Conservation (phyloP, 2,329 filamentous ascomycete genomes). For the Pseudocercospora pini-densiflorae region DNA sequence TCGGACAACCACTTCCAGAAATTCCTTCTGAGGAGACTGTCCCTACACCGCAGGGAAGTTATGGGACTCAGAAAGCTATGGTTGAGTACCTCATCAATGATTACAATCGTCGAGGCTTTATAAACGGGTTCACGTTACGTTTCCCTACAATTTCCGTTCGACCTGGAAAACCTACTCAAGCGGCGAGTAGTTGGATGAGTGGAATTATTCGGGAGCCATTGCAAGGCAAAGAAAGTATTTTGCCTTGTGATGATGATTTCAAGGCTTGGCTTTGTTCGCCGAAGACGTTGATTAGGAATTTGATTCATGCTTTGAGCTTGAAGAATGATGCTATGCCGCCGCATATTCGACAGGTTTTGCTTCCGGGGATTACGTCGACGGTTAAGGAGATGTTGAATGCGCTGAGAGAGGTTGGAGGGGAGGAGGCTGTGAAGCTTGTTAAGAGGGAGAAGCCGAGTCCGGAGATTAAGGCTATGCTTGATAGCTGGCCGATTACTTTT, state of each 20-base stretch:
- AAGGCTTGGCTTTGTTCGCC: slow-evolving; percentile 64
- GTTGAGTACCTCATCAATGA: slow-evolving; percentile 57
- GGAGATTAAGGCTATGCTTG: slow-evolving; percentile 57
- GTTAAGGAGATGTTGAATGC: slow-evolving; percentile 63
- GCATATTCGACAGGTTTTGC: slow-evolving; percentile 57
- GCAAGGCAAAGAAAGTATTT: slow-evolving; percentile 51
- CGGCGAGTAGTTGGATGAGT: slow-evolving; percentile 57
- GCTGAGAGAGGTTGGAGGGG: slow-evolving; percentile 59
- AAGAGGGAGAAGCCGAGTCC: slow-evolving; percentile 57
- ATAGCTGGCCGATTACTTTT: slow-evolving; percentile 62
- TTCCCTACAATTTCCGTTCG: slow-evolving; percentile 58
- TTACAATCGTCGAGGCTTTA: slow-evolving; percentile 55
- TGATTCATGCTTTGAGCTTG: slow-evolving; percentile 57
- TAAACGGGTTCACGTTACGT: slow-evolving; percentile 50
- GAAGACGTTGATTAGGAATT: slow-evolving; percentile 58
- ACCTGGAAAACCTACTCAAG: slow-evolving; percentile 56
- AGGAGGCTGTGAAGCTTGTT: slow-evolving; percentile 56
- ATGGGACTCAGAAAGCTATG: slow-evolving; percentile 58
- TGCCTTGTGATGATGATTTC: slow-evolving; percentile 59
- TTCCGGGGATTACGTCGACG: slow-evolving; percentile 60
- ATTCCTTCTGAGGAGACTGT: slow-evolving; percentile 51
- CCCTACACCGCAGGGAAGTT: slow-evolving; percentile 54
- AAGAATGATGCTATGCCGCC: slow-evolving; percentile 54
- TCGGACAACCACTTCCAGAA: slow-evolving; percentile 52
- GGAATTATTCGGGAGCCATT: slow-evolving; percentile 60